These are phyloP conservation scores for Dryas octopetala DNA, from an alignment of 306 rosid species.

Conservation along the genomic window DNA sequence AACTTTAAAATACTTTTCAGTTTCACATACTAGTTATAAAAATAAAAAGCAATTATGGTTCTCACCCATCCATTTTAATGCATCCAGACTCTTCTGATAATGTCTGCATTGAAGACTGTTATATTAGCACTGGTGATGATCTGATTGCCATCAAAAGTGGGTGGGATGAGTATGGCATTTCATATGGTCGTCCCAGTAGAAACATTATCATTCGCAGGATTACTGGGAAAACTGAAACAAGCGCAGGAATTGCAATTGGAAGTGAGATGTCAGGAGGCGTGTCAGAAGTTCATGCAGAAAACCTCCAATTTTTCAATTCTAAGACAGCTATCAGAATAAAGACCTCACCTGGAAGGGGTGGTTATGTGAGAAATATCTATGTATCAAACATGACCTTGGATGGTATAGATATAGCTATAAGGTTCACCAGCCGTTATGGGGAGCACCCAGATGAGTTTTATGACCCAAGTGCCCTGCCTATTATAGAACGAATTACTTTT, in stretches of 20 bases:
- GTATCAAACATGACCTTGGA: conserved; percentile 57
- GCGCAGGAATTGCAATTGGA: conserved; percentile 77
- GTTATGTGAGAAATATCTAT: conserved; percentile 65
- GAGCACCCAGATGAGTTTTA: conserved; percentile 66
- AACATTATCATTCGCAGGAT: conserved; percentile 58
- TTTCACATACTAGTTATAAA: not conserved
- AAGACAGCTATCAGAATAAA: conserved; percentile 56
- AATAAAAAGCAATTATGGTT: conserved; percentile 1
- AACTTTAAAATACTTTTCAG: conserved; percentile 1
- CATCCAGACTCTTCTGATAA: conserved; percentile 63
- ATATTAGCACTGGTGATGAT: conserved; percentile 85
- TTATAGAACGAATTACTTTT: conserved; percentile 53
- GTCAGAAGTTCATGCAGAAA: conserved; percentile 60
- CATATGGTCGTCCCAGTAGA: conserved; percentile 63
- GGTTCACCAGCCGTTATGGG: conserved; percentile 67
- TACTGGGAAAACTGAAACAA: conserved; percentile 42
- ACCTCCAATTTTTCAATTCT: conserved; percentile 52
- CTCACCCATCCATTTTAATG: conserved; percentile 26
- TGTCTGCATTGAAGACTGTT: conserved; percentile 81
- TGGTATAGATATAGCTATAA: conserved; percentile 53
- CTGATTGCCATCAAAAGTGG: conserved; percentile 78
- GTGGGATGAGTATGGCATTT: conserved; percentile 82
- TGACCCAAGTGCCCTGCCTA: conserved; percentile 59
- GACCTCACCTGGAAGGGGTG: conserved; percentile 85
- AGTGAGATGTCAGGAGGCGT: conserved; percentile 92